Percentiles rank a stretch among this genome's conserved stretches.
Conservation (phyloP, 2,329 filamentous ascomycete species). For the Sordariomycetes sp. region DNA sequence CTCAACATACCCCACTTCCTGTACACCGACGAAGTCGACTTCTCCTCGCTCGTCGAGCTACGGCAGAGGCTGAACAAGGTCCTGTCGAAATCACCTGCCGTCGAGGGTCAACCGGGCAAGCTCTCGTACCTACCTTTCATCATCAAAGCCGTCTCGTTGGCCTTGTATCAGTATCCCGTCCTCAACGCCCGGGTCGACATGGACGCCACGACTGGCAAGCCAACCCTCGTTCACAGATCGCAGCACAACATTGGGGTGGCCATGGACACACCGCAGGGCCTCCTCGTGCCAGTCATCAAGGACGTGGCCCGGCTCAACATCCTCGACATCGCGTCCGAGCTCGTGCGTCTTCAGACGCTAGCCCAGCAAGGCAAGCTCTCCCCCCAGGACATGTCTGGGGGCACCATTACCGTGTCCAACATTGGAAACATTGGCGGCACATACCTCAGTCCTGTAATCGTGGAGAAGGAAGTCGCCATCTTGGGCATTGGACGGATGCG, state of each 20-base stretch:
- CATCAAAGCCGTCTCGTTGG: constrained; percentile 86
- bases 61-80: constrained; percentile 65
- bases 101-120: constrained; percentile 47
- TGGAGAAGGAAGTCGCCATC: constrained; percentile 85
- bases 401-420: constrained; percentile 93
- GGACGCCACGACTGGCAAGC: constrained; percentile 47
- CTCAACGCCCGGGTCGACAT: constrained; percentile 79
- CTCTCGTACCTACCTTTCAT: constrained; percentile 91
- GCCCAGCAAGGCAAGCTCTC: constrained; percentile 68
- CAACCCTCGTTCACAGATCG: constrained; percentile 66
- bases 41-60: constrained; percentile 63
- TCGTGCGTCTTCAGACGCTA: constrained; percentile 62
- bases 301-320: constrained; percentile 73
- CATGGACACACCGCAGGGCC: constrained; percentile 83
- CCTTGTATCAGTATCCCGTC: constrained; percentile 71
- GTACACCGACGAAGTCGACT: constrained; percentile 83
- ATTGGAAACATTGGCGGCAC: constrained; percentile 93
- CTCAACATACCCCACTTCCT: constrained; percentile 90
- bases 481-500: constrained; percentile 78
- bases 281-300: constrained; percentile 86
- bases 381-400: constrained; percentile 67
- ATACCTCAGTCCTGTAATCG: constrained; percentile 84
- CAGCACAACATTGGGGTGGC: constrained; percentile 94
- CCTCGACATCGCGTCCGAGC: constrained; percentile 66
- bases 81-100: constrained; percentile 31